Evolutionary conservation across 2,329 filamentous ascomycete species (phyloP).

Genomic region (Nannizzia gypsea): DNA sequence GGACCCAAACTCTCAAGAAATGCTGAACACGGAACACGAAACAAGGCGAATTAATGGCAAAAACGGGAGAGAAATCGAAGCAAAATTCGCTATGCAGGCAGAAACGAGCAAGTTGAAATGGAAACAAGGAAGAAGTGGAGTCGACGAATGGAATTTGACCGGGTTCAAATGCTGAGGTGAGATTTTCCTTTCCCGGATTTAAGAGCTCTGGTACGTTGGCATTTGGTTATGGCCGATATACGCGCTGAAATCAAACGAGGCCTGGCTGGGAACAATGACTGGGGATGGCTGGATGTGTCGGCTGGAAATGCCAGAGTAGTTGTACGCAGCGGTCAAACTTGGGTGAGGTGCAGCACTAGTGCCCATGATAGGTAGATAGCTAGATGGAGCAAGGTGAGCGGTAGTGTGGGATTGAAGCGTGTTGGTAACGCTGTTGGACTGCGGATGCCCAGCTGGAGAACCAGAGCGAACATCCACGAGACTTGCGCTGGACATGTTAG

Average conservation of each 20-base stretch:
- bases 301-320: constrained; percentile 20
- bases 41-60: not conserved
- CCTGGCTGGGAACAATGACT: constrained; percentile 14
- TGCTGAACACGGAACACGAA: constrained; percentile 4
- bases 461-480: constrained; percentile 37
- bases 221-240: constrained; percentile 21
- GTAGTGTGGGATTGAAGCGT: not conserved
- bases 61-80: not conserved
- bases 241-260: constrained; percentile 30
- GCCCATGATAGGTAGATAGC: constrained; percentile 15
- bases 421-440: constrained; percentile 17
- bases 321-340: constrained; percentile 21
- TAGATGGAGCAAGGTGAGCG: not conserved
- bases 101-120: not conserved
- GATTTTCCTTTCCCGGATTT: not conserved
- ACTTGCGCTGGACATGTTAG: constrained; percentile 36
- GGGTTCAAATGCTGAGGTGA: not conserved
- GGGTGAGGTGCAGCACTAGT: constrained; percentile 22
- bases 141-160: not conserved
- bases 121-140: not conserved
- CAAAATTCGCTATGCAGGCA: constrained; percentile 4
- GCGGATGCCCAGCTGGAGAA: constrained; percentile 35
- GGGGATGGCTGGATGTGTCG: constrained; percentile 22
- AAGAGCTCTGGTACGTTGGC: constrained; percentile 15
- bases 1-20: constrained; percentile 15